Base-by-base conservation (phyloP, 2,329 filamentous ascomycete species). In the Mycosphaerella sp. region DNA sequence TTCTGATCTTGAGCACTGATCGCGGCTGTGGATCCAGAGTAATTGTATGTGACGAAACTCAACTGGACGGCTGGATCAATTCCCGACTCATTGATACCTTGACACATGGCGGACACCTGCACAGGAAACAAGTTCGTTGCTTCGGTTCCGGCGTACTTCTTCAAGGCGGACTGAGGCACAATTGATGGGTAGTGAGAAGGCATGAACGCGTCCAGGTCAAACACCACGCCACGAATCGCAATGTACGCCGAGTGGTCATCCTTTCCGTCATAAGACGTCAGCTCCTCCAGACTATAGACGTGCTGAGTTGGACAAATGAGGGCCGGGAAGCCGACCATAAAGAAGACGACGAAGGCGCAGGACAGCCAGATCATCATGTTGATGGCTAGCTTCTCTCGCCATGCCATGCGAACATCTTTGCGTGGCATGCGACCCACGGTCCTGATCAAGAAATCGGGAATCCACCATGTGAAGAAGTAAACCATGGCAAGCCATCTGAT, bases 351-450 rank as follows among this genome's bases (percentile, higher is more conserved):
- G 46, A 87, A 72, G 12, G 74, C 76, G 73, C 92, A 97, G 68
- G 80, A 82, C 54, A 92, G 75, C 93, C 95, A 98, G 69, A 98
- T 98, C 67, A 97, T 80, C 70, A 98, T 78, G 76, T 98, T 98
- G 79, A 98, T 98, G 51, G 93, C 92, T 55, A 98, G 71, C 78
- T 98, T 98, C 71, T 98, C 93, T 67, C 93, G 81, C 93, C 93
- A 98, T 0, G 93, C 93, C 69, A 87, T 79, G 23, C 91, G 87
- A 7, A 98, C 83, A 70, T 98, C 93, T 69, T 95, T 95, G 57
- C 93, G 87, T 56, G 86, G 81, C 86, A 96, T 96, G 48, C 87
- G 80, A 21, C 92, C 92, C 40, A 95, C 57, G 64, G 78, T 77
- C 51, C 83, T 81, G 68, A 97, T 87, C 42, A 85, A 66, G 63